Percentiles rank a stretch among this genome's conserved stretches.
These are phyloP conservation scores for Cordyceps fumosorosea DNA, from an alignment of 2,329 filamentous ascomycete genomes.

Conservation along the genomic window DNA sequence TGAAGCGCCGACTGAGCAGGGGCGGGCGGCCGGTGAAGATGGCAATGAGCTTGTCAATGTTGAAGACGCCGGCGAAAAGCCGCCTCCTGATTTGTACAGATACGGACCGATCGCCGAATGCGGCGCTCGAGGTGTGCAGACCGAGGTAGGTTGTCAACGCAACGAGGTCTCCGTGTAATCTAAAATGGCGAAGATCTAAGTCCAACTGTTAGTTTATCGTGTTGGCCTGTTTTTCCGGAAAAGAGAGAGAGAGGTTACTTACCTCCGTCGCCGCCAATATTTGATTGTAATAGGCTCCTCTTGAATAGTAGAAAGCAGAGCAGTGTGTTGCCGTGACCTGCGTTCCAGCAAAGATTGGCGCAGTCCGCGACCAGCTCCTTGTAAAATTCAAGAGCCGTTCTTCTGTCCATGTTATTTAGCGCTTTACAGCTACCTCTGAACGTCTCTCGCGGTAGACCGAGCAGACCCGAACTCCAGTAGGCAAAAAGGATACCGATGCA, in stretches of 20 bases:
- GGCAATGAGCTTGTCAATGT: conserved; percentile 30
- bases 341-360: conserved; percentile 25
- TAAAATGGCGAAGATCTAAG: conserved; percentile 11
- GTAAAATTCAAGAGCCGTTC: conserved; percentile 16
- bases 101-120: conserved; percentile 9
- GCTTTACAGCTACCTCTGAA: neutral
- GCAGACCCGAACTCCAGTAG: conserved; percentile 15
- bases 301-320: conserved; percentile 27
- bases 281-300: conserved; percentile 26
- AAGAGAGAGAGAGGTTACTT: conserved; percentile 14
- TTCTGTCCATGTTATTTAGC: conserved; percentile 8
- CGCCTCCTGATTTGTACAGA: conserved; percentile 16
- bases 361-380: conserved; percentile 15
- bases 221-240: neutral
- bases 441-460: conserved; percentile 6
- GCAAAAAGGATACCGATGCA: conserved; percentile 28
- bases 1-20: conserved; percentile 28
- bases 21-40: conserved; percentile 38
- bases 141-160: conserved; percentile 14
- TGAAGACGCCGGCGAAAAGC: conserved; percentile 27
- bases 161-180: conserved; percentile 13
- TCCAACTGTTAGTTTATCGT: neutral
- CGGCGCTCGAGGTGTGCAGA: conserved; percentile 7
- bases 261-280: conserved; percentile 30
- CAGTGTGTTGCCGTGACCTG: conserved; percentile 22